A percentile compares a stretch with the other conserved stretches of the same genome.
Conservation (phyloP, 305 asterid genomes). For the Rubia tinctorum region DNA sequence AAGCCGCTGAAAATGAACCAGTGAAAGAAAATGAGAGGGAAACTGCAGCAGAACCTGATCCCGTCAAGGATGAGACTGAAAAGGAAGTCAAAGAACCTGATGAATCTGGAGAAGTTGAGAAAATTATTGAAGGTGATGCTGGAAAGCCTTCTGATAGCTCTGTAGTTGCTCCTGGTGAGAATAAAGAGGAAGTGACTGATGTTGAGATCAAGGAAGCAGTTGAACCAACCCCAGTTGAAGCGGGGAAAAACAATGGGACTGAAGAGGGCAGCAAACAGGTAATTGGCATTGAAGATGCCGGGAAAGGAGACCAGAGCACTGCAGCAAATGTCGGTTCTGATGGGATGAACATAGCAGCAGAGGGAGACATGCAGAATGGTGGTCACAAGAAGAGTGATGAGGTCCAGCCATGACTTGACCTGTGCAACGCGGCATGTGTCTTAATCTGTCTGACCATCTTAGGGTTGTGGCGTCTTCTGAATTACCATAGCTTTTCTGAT, state of each 20-base stretch:
- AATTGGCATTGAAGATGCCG: slow-evolving; percentile 9
- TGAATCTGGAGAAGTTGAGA: too few species aligned
- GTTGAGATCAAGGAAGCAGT: slow-evolving; percentile 8
- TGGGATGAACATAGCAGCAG: slow-evolving; percentile 21
- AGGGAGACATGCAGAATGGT: slow-evolving; percentile 29
- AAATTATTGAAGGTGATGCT: slow-evolving; percentile 8
- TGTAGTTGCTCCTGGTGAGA: slow-evolving; percentile 16
- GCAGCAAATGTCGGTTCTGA: slow-evolving; percentile 10
- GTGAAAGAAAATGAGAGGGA: slow-evolving; percentile 11
- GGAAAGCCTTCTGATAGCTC: slow-evolving; percentile 18
- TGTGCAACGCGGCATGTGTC: too few species aligned
- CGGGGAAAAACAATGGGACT: slow-evolving; percentile 18
- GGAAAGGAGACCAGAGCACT: slow-evolving; percentile 12
- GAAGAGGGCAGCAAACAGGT: slow-evolving; percentile 16
- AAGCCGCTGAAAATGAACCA: slow-evolving; percentile 15
- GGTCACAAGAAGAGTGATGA: slow-evolving; percentile 10
- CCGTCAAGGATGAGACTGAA: slow-evolving; percentile 11
- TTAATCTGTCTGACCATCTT: slow-evolving; percentile 16
- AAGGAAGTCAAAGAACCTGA: not conserved
- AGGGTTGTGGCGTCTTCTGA: slow-evolving; percentile 8
- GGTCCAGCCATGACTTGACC: slow-evolving; percentile 22
- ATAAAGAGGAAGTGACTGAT: not conserved
- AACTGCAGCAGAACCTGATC: slow-evolving; percentile 14
- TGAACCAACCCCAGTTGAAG: slow-evolving; percentile 21
- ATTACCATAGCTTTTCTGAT: slow-evolving; percentile 22